A percentile compares a stretch with the other conserved stretches of the same genome.
phyloP scores from a whole-genome alignment of 2,329 filamentous ascomycete genomes.

The Botrytis medusae region DNA sequence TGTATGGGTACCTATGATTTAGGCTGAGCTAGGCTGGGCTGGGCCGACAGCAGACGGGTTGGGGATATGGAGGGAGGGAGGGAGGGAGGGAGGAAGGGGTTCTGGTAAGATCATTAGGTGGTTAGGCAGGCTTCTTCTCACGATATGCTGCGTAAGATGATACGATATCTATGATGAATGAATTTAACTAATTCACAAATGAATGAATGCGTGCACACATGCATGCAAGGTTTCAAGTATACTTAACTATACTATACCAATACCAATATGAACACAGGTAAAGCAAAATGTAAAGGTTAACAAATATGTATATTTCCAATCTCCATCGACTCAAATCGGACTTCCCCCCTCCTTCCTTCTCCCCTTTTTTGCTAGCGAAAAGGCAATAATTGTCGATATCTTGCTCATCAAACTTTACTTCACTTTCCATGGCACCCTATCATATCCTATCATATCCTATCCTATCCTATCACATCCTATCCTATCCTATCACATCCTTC shows the following conservation, averaged over 20 bases:
- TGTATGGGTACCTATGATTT: constrained; percentile 1
- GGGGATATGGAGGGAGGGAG: not conserved
- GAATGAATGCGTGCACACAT: not conserved
- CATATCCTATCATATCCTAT: not conserved
- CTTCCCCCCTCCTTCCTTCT: not conserved
- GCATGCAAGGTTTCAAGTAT: not conserved
- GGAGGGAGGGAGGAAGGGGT: not conserved
- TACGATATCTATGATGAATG: not conserved
- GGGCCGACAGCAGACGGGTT: not conserved
- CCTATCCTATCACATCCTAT: not conserved
- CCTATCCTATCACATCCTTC: not conserved
- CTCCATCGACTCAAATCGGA: not conserved
- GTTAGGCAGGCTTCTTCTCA: not conserved
- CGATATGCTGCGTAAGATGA: not conserved
- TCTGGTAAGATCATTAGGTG: not conserved
- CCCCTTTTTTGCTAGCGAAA: not conserved
- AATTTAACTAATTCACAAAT: not conserved
- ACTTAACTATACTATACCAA: not conserved
- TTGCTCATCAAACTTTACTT: not conserved
- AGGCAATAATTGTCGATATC: not conserved
- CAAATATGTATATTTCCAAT: not conserved
- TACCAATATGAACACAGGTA: not conserved
- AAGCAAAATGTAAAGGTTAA: not conserved
- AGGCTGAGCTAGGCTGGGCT: not conserved
- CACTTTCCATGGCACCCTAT: not conserved